These are phyloP conservation scores for Dioscorea zingiberensis DNA, from an alignment of 106 monocot species.

Conservation along the genomic window DNA sequence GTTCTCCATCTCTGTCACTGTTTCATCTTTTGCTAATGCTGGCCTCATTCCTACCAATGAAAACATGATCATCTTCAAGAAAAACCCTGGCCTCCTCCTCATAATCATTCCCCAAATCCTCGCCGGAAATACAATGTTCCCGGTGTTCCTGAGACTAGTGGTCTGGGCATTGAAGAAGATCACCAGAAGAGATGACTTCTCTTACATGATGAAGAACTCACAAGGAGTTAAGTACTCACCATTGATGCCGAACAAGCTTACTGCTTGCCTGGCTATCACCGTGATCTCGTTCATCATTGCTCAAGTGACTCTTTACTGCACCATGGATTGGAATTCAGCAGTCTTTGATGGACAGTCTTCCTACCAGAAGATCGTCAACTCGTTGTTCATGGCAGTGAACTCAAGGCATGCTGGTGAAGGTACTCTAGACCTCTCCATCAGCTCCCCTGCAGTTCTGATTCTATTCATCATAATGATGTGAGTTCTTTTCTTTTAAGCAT, in stretches of 20 bases:
- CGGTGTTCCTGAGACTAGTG: conserved; percentile 12
- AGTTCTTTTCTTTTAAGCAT: not conserved
- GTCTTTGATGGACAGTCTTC: conserved; percentile 26
- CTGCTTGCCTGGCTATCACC: not conserved
- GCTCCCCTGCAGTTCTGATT: conserved; percentile 8
- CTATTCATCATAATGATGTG: conserved; percentile 20
- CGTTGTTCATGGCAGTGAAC: conserved; percentile 35
- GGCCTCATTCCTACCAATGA: conserved; percentile 52
- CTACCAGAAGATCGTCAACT: conserved; percentile 24
- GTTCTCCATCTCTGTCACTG: conserved; percentile 26
- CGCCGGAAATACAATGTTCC: conserved; percentile 41
- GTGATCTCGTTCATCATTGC: not conserved
- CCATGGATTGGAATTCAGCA: conserved; percentile 21
- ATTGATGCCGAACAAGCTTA: not conserved
- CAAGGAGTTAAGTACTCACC: conserved; percentile 4
- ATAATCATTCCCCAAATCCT: conserved; percentile 25
- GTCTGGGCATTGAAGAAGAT: conserved; percentile 18
- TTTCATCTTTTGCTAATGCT: conserved; percentile 7
- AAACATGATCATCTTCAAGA: conserved; percentile 50
- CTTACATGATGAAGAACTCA: conserved; percentile 8
- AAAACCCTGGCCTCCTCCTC: conserved; percentile 28
- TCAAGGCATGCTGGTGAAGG: conserved; percentile 29
- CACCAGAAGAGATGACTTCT: conserved; percentile 12
- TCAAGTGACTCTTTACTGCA: not conserved
- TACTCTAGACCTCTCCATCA: conserved; percentile 15